These are phyloP conservation scores for Thuja plicata DNA, from an alignment of 83 land plant species.

Conservation along the genomic window DNA sequence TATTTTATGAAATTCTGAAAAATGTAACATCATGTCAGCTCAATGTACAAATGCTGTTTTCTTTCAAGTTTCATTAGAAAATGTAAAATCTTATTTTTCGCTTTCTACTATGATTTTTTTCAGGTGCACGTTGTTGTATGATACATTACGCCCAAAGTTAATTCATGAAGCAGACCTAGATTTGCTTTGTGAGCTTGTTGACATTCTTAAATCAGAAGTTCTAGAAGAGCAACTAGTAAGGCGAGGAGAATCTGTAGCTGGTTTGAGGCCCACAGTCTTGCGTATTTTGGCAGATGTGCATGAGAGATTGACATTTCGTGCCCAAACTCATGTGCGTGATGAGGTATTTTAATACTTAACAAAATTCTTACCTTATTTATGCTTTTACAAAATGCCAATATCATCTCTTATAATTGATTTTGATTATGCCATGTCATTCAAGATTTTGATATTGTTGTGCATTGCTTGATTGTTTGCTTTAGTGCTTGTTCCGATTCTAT, in stretches of 20 bases:
- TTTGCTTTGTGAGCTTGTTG: constrained; percentile 95
- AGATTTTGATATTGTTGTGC: too few species aligned
- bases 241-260: constrained; percentile 85
- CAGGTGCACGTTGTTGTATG: constrained; percentile 90
- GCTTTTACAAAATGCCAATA: neutral
- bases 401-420: too few species aligned
- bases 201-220: constrained; percentile 90
- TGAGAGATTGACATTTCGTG: constrained; percentile 94
- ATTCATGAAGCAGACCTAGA: constrained; percentile 95
- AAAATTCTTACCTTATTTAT: neutral
- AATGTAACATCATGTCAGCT: neutral
- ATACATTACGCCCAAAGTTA: constrained; percentile 87
- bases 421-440: too few species aligned
- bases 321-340: constrained; percentile 89
- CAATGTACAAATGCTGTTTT: neutral
- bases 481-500: too few species aligned
- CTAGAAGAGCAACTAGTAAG: constrained; percentile 84
- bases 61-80: neutral
- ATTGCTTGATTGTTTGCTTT: too few species aligned
- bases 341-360: constrained; percentile 50
- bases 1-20: neutral
- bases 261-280: constrained; percentile 80
- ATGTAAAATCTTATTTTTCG: neutral
- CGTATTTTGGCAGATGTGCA: constrained; percentile 93
- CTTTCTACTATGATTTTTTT: constrained; percentile 7